Base-by-base conservation (phyloP, 2,329 filamentous ascomycete genomes). In the Metarhizium brunneum region DNA sequence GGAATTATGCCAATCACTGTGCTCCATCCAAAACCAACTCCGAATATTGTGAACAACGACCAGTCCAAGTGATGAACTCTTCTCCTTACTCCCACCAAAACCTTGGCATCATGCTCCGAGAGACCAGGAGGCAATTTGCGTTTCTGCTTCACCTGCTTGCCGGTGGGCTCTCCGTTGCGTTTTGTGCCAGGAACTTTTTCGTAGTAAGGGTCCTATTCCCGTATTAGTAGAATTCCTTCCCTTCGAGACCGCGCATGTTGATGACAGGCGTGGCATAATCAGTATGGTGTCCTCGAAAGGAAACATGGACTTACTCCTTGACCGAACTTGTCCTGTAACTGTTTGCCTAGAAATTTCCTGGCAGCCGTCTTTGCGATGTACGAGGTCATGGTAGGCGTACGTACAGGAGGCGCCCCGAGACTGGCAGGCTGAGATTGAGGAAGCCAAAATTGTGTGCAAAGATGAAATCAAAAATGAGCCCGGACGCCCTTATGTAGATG, bases 11-110 rank as follows among this genome's bases (percentile, higher is more conserved):
- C 94, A 64, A 97, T 89, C 56, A 96, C 81, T 63, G 86, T 88
- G 53, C 88, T 84, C 90, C 91, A 96, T 54, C 94, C 94, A 66
- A 97, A 92, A 56, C 86, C 83, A 57, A 95, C 80, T 47, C 91
- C 90, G 60, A 87, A 82, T 66, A 90, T 82, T 65, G 82, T 91
- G 75, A 92, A 95, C 6, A 96, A 81, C 55, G 81, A 83, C 76
- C 90, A 87, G 70, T 97, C 94, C 30, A 96, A 82, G 42, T 84
- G 81, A 72, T 96, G 95, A 38, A 94, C 91, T 57, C 87, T 81
- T 63, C 87, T 82, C 71, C 95, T 92, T 63, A 95, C 90, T 64
- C 87, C 87, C 63, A 87, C 95, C 60, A 97, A 83, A 62, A 96
- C 78, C 60, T 87, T 80, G 65, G 80, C 85, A 71, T 99, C 94